A percentile compares a stretch with the other conserved stretches of the same genome.
phyloP scores from a whole-genome alignment of 768 basidiomycete genomes.

The Tulasnella sp. region DNA sequence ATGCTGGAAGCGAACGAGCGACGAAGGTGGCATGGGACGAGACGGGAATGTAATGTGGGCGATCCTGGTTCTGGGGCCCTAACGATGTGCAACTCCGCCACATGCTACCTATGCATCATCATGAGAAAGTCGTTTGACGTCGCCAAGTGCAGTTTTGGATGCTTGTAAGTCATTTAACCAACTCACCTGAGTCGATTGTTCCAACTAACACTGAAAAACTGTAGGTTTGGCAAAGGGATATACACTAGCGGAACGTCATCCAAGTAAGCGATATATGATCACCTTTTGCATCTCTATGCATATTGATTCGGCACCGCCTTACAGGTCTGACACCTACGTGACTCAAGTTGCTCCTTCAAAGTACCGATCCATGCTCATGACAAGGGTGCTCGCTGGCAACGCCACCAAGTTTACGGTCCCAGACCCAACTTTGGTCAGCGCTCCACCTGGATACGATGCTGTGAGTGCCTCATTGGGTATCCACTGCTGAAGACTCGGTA shows the following conservation, averaged over 20 bases:
- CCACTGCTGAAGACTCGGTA: background rate
- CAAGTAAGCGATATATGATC: background rate
- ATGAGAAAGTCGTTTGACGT: constrained; percentile 2
- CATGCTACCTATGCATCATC: constrained; percentile 4
- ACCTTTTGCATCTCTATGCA: background rate
- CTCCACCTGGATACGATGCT: background rate
- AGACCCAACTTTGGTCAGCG: background rate
- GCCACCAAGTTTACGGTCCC: constrained; percentile 2
- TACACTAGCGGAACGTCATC: constrained; percentile 7
- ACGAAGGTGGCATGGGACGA: constrained; percentile 5
- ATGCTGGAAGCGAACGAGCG: constrained; percentile 13
- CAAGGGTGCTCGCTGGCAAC: background rate
- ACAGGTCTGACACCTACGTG: constrained; percentile 3
- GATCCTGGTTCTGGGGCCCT: background rate
- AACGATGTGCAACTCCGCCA: background rate
- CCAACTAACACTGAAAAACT: background rate
- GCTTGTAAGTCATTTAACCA: background rate
- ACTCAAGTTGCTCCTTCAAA: background rate
- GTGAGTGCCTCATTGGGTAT: background rate
- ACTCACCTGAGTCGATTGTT: background rate
- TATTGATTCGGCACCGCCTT: background rate
- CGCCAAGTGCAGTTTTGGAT: background rate
- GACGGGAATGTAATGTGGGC: constrained; percentile 2
- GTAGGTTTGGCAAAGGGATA: background rate
- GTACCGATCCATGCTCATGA: constrained; percentile 4